phyloP scores from a whole-genome alignment of 225 moss, liverwort and hornwort species.

The Sphagnum tenellum region DNA sequence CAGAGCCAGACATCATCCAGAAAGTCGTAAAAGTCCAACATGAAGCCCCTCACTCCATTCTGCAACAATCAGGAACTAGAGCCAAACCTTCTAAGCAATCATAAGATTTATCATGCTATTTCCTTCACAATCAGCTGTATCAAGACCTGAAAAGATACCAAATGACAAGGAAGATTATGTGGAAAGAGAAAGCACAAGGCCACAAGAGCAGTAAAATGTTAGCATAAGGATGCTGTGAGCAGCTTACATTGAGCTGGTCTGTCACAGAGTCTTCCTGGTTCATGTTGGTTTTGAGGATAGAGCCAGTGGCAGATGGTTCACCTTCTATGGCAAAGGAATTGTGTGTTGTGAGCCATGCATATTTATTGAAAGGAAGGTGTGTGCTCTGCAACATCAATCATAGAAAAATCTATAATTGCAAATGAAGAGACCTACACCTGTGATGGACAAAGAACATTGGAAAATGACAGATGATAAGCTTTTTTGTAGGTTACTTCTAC shows the following conservation, averaged over 20 bases:
- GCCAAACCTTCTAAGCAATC: background rate
- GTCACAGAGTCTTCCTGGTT: constrained; percentile 80
- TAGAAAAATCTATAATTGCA: too few relatives aligned
- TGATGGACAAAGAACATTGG: too few relatives aligned
- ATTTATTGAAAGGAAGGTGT: constrained; percentile 79
- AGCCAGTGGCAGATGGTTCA: constrained; percentile 29
- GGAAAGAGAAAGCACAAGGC: too few relatives aligned
- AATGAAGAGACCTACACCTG: too few relatives aligned
- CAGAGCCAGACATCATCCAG: constrained; percentile 82
- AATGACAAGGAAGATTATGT: too few relatives aligned
- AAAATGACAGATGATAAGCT: background rate
- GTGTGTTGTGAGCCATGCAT: constrained; percentile 87
- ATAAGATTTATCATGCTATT: background rate
- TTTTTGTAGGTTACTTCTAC: background rate
- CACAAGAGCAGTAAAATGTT: too few relatives aligned
- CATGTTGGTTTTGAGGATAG: constrained; percentile 36
- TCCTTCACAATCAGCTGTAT: too few relatives aligned
- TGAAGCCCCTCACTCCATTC: constrained; percentile 83
- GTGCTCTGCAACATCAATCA: constrained; percentile 36
- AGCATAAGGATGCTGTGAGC: background rate
- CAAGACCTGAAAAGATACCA: too few relatives aligned
- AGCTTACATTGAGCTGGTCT: constrained; percentile 63
- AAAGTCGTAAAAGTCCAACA: constrained; percentile 85
- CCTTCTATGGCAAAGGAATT: constrained; percentile 69
- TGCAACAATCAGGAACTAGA: constrained; percentile 13